A percentile compares a stretch with the other conserved stretches of the same genome.
phyloP scores from a whole-genome alignment of 2,329 filamentous ascomycete genomes.

The Eutypella sp. region DNA sequence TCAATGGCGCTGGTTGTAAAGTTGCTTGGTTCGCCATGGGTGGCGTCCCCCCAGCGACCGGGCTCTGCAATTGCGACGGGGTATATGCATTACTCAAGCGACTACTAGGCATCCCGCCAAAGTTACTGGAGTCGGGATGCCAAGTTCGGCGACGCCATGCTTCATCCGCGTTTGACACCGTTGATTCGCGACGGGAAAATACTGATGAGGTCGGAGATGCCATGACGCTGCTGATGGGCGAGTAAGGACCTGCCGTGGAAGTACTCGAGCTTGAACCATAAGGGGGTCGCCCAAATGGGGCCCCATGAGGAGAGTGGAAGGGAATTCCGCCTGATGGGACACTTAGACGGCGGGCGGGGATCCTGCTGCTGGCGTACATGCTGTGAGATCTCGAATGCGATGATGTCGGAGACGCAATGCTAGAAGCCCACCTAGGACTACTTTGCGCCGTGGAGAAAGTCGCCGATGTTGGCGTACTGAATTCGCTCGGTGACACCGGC shows the following conservation, averaged over 20 bases:
- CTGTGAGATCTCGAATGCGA: slow-evolving; percentile 65
- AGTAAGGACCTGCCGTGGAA: slow-evolving; percentile 50
- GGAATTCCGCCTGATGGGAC: slow-evolving; percentile 73
- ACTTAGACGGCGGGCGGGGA: slow-evolving; percentile 70
- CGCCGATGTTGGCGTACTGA: slow-evolving; percentile 77
- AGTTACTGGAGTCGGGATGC: slow-evolving; percentile 73
- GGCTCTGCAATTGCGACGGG: slow-evolving; percentile 53
- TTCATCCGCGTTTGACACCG: slow-evolving; percentile 59
- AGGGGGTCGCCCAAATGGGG: slow-evolving; percentile 50
- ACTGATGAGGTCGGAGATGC: slow-evolving; percentile 61
- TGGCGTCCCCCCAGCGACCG: slow-evolving; percentile 46
- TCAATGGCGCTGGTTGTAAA: slow-evolving; percentile 55
- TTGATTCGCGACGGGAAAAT: slow-evolving; percentile 63
- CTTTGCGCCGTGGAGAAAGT: slow-evolving; percentile 73
- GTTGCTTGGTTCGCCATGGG: slow-evolving; percentile 38
- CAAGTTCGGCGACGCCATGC: slow-evolving; percentile 82
- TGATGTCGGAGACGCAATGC: slow-evolving; percentile 67
- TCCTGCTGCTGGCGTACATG: slow-evolving; percentile 63
- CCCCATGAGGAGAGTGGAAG: slow-evolving; percentile 61
- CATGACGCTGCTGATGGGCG: slow-evolving; percentile 55
- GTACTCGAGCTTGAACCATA: slow-evolving; percentile 52
- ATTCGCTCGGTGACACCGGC: slow-evolving; percentile 65
- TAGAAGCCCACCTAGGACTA: slow-evolving; percentile 69
- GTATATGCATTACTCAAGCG: slow-evolving; percentile 72
- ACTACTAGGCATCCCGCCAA: slow-evolving; percentile 58